phyloP scores from a whole-genome alignment of 139 green algal genomes.

The Microglena sp. region DNA sequence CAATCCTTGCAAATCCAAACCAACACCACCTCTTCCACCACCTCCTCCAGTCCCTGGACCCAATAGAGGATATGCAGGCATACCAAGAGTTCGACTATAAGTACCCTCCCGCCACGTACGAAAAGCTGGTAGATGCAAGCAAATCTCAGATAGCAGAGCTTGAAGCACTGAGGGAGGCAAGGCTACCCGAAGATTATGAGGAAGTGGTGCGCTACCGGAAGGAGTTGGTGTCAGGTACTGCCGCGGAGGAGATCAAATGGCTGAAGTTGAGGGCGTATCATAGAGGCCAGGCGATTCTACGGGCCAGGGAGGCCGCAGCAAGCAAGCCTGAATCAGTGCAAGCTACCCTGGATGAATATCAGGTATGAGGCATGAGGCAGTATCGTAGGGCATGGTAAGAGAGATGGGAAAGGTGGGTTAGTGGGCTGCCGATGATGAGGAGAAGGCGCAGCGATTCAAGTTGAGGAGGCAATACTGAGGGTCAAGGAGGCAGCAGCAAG shows the following conservation, averaged over 20 bases:
- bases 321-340: neutral
- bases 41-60: neutral
- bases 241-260: conserved; percentile 9
- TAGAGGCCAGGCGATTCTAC: too few species aligned
- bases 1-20: neutral
- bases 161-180: too few species aligned
- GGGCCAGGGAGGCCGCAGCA: too few species aligned
- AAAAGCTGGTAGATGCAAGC: too few species aligned
- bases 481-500: too few species aligned
- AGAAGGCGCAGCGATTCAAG: too few species aligned
- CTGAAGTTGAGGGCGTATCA: conserved; percentile 14
- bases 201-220: neutral
- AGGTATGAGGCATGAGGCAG: too few species aligned
- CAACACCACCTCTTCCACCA: neutral
- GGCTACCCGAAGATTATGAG: conserved; percentile 1
- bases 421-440: too few species aligned
- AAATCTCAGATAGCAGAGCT: too few species aligned
- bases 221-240: conserved; percentile 2
- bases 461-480: too few species aligned
- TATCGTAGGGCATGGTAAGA: too few species aligned
- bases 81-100: neutral
- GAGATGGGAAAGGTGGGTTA: too few species aligned
- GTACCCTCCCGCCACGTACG: neutral
- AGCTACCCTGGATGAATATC: neutral
- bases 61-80: neutral